Evolutionary conservation across 1,284 basidiomycete species (phyloP).

Genomic region (Neonothopanus nambi): DNA sequence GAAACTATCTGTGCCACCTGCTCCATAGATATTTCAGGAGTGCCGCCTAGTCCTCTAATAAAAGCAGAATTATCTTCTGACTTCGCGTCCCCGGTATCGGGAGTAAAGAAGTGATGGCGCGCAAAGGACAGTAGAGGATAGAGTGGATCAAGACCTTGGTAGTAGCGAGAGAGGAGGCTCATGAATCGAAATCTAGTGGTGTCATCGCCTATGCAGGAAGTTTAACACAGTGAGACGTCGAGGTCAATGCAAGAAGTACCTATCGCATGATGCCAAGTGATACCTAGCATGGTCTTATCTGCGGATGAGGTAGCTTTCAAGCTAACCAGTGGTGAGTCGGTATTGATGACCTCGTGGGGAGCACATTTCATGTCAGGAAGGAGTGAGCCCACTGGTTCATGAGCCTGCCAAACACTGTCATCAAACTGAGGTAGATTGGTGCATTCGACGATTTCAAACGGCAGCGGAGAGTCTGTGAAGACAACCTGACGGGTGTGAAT

Average conservation of each 20-base stretch:
- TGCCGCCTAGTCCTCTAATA: constrained; percentile 3
- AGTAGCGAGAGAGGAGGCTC: constrained; percentile 26
- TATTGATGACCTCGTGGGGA: constrained; percentile 12
- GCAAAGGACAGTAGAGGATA: constrained; percentile 21
- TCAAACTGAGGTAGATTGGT: neutral
- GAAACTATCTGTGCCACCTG: constrained; percentile 22
- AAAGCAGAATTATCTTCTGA: too few species aligned
- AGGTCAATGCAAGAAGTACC: constrained; percentile 15
- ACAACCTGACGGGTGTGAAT: constrained; percentile 19
- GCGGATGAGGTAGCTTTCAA: constrained; percentile 28
- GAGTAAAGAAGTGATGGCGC: constrained; percentile 21
- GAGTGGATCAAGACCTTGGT: constrained; percentile 20
- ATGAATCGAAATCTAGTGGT: constrained; percentile 28
- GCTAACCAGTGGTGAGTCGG: constrained; percentile 24
- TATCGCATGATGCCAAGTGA: constrained; percentile 36
- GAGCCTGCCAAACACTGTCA: constrained; percentile 18
- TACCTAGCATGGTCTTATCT: constrained; percentile 28
- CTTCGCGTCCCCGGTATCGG: constrained; percentile 2
- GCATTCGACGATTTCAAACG: constrained; percentile 10
- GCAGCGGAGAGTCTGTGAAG: constrained; percentile 22
- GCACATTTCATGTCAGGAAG: constrained; percentile 9
- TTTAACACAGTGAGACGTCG: constrained; percentile 17
- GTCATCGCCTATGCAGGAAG: constrained; percentile 31
- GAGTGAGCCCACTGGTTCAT: constrained; percentile 20
- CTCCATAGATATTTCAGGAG: too few species aligned